Evolutionary conservation across 345 rosid species (phyloP), one percentile per base, ranked within the genome.

Genomic region (Barbarea vulgaris): DNA sequence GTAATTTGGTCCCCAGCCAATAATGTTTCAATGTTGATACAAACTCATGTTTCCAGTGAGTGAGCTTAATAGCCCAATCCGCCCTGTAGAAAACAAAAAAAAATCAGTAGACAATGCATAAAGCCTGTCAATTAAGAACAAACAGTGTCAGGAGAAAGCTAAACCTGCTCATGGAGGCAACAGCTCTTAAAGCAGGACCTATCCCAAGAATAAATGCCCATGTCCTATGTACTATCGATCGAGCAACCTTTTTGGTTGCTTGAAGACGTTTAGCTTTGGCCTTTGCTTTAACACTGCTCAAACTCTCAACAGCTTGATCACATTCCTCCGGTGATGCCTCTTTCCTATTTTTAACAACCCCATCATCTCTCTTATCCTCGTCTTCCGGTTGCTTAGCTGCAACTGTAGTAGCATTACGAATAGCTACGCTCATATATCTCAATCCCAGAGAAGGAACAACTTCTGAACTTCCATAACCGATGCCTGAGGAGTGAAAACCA

Each of bases 121-220:
- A 36, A 44, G 37, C 48, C 41, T 12, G 48, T 48, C 15, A 14
- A 50, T n/a, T 63, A 41, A 58, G 12, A 37, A 25, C 57, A 67
- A 58, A 56, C 5, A 78, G 39, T 37, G 51, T 57, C 19, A 64
- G 52, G 55, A 69, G 46, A 64, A 63, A 75, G 19, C 48, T 67
- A 56, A 75, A 89, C 96, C 96, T 87, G 96, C 90, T 87, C 93
- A 89, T 89, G 66, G 90, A 84, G 27, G 93, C 96, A 70, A 89
- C 77, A 51, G 84, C 90, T 79, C 88, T 86, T 67, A 89, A 77
- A 21, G 89, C 89, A 63, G 96, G 96, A 50, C 90, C 89, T 51
- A 87, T 83, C 59, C 80, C 83, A 36, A 86, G 76, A 66, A 89
- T 53, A 50, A 67, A 64, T 11, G 78, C 74, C 91, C 91, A 81